Base-by-base conservation (phyloP, 2,329 filamentous ascomycete genomes). In the Hypoxylon sp. region DNA sequence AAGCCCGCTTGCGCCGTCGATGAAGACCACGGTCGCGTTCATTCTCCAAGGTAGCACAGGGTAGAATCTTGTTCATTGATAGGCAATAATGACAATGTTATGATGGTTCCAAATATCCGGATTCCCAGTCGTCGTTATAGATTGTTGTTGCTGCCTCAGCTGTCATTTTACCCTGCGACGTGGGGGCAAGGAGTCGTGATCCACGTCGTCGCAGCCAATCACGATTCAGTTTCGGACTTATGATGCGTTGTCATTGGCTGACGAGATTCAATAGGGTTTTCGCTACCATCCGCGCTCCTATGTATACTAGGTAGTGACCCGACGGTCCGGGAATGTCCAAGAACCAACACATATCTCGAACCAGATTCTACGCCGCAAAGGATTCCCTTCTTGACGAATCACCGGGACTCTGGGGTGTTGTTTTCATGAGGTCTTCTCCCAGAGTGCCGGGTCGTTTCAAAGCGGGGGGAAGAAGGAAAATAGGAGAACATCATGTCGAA, bases 161-260 rank as follows among this genome's bases (percentile, higher is more conserved):
- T 42, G 44, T 53, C 62, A 37, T 39, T 21, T 51, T 39, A 35
- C 17, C 51, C 19, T 69, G 59, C 47, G 50, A 63, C 67, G 57
- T 67, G 63, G 67, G 67, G 67, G 63, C 67, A 17, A 48, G 50
- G 42, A 64, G n/a, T 37, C 21, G 29, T 44, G 35, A 58, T 66
- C 62, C 52, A 60, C 47, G 53, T 48, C 32, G 37, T 17, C 21
- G 17, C 46, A 57, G 37, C 67, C 58, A 69, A 69, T 63, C 19
- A 42, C n/a, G 8, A 11, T 27, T 39, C 52, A 50, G 27, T 35
- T 42, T 17, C 21, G 21, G n/a, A 24, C 24, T 53, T 27, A 15
- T 27, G 35, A 11, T 32, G 19, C n/a, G 44, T 50, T 31, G 35
- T 13, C 50, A 66, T 68, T 65, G 66, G 62, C 62, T 59, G 21